Base-by-base conservation (phyloP, 1,284 basidiomycete genomes). In the Cystobasidiaceae sp. region DNA sequence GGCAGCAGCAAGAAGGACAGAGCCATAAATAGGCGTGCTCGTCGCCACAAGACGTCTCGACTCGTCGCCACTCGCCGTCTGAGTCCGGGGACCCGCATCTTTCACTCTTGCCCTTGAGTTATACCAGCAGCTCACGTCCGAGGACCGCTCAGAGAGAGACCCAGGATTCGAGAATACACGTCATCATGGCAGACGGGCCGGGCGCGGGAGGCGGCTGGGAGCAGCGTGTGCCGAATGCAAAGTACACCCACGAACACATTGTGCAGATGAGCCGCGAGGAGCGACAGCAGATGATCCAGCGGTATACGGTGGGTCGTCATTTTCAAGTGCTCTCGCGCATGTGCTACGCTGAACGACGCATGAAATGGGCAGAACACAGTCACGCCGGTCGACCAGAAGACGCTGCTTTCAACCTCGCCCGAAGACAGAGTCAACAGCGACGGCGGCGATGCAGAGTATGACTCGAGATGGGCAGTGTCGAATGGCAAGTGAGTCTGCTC, bases 401-500 rank as follows among this genome's bases (percentile, higher is more conserved):
- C 25, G 23, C 23, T 56, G 23, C 25, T 56, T 23, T 56, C 54
- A 4, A 43, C 37, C 9, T 27, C 54, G 11, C 11, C 25, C n/a
- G 39, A 56, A 3, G 23, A 44, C 54, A 56, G 17, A 23, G 54
- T 44, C 9, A 44, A 30, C 25, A 23, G 39, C 3, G 39, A 27
- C 11, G 21, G n/a, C 17, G 23, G 30, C 17, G 30, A 28, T 11
- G 9, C 15, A 8, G 23, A 19, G 30, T 37, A 41, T 30, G 54
- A 56, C 27, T 27, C 33, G 39, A 43, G 44, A 11, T 56, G 54
- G 54, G 41, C 54, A n/a, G 44, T 41, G 19, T 43, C 39, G 11
- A 56, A 56, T 28, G 54, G 54, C 37, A 56, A 56, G 50, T 52
- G 28, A 39, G 50, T 23, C n/a, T n/a, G n/a, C n/a, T n/a, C n/a